phyloP scores from a whole-genome alignment of 331 rosid genomes.

The Phaseolus coccineus region DNA sequence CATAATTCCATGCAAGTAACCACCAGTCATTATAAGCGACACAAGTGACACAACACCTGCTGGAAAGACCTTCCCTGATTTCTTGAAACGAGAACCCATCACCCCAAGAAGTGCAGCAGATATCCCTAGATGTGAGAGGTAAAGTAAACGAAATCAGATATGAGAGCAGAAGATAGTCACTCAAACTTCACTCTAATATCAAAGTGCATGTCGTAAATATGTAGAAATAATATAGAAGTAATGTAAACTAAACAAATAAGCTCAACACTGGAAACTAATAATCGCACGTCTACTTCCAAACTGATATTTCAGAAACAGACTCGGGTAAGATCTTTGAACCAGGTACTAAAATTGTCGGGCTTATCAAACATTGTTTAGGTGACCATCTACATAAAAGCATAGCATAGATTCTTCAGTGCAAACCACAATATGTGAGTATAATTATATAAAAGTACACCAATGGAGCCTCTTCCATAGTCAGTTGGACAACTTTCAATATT shows the following conservation, averaged over 20 bases:
- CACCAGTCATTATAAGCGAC: slow-evolving; percentile 88
- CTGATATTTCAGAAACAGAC: too few species aligned
- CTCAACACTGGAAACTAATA: too few species aligned
- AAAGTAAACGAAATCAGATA: neutral
- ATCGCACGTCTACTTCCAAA: neutral
- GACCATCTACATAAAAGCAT: too few species aligned
- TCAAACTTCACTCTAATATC: too few species aligned
- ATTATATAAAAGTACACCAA: neutral
- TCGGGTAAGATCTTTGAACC: neutral
- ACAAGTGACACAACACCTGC: slow-evolving; percentile 94
- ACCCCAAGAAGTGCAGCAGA: slow-evolving; percentile 89
- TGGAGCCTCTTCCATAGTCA: neutral
- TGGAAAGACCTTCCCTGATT: slow-evolving; percentile 93
- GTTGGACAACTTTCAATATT: neutral
- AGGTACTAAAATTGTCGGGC: neutral
- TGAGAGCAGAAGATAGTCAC: slow-evolving; percentile 29
- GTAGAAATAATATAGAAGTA: neutral
- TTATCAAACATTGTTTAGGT: too few species aligned
- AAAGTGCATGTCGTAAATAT: too few species aligned
- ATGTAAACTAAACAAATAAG: neutral
- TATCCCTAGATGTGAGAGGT: slow-evolving; percentile 61
- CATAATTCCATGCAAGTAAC: slow-evolving; percentile 93
- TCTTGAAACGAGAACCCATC: slow-evolving; percentile 97
- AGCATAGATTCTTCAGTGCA: neutral
- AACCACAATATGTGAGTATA: neutral